Conservation (phyloP, 805 yeast genomes). For the Pichia phayaonensis region DNA sequence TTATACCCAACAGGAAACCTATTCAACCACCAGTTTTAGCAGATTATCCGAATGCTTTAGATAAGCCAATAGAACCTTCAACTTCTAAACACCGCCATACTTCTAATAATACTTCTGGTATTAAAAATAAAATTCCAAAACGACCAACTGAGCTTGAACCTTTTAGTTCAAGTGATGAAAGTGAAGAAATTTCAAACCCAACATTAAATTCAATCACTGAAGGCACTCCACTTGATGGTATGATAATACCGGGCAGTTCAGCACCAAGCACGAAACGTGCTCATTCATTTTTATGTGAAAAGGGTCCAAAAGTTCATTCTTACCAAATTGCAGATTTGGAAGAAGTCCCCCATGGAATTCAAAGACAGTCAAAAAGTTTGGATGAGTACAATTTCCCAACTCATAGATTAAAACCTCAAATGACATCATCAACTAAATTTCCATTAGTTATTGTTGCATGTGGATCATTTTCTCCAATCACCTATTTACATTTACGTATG, state of each 20-base stretch:
- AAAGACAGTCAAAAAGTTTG: slow-evolving; percentile 72
- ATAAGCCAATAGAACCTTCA: slow-evolving; percentile 52
- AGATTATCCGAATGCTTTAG: slow-evolving; percentile 61
- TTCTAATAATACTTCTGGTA: background rate
- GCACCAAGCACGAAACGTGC: slow-evolving; percentile 23
- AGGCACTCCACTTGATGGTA: background rate
- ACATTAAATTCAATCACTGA: background rate
- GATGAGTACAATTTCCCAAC: slow-evolving; percentile 75
- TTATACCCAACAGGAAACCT: slow-evolving; percentile 68
- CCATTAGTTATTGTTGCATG: slow-evolving; percentile 96
- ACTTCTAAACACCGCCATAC: slow-evolving; percentile 3
- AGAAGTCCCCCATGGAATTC: slow-evolving; percentile 93
- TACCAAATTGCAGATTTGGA: slow-evolving; percentile 86
- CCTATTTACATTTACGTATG: slow-evolving; percentile 92
- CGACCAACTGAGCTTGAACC: slow-evolving; percentile 54
- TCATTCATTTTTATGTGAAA: slow-evolving; percentile 21
- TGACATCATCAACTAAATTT: slow-evolving; percentile 67
- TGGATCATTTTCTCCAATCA: slow-evolving; percentile 94
- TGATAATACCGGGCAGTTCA: background rate
- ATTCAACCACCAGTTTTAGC: slow-evolving; percentile 75
- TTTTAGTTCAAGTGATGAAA: slow-evolving; percentile 42
- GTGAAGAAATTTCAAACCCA: slow-evolving; percentile 10
- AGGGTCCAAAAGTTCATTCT: slow-evolving; percentile 38
- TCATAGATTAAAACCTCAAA: slow-evolving; percentile 66
- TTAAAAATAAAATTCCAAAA: slow-evolving; percentile 30